Conservation (phyloP, 1,139 yeast genomes). For the Meyerozyma carpophila region DNA sequence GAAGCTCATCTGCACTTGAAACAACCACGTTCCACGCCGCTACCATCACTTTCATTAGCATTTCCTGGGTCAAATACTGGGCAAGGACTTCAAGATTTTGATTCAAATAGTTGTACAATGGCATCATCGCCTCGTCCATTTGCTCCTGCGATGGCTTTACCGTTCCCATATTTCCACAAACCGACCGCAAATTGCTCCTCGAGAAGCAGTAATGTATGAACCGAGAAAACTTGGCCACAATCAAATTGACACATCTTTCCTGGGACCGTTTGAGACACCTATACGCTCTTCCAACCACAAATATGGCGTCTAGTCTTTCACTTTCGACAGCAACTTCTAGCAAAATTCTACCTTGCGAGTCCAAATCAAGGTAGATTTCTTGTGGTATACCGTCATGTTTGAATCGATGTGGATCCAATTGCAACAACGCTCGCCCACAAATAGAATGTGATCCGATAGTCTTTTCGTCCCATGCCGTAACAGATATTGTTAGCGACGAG, state of each 20-base stretch:
- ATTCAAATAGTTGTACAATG: constrained; percentile 71
- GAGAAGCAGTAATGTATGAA: constrained; percentile 40
- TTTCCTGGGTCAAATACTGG: constrained; percentile 50
- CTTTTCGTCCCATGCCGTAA: constrained; percentile 73
- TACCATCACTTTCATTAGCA: constrained; percentile 64
- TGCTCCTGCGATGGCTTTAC: constrained; percentile 45
- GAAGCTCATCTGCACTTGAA: constrained; percentile 55
- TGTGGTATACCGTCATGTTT: constrained; percentile 66
- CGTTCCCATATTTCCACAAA: constrained; percentile 48
- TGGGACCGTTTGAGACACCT: constrained; percentile 58
- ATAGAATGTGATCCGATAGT: constrained; percentile 51
- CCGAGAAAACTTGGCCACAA: constrained; percentile 57
- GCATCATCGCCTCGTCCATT: constrained; percentile 65
- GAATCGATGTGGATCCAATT: constrained; percentile 60
- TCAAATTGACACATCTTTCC: constrained; percentile 57
- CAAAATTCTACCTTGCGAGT: constrained; percentile 60
- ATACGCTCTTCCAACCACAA: constrained; percentile 73
- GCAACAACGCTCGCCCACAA: constrained; percentile 63
- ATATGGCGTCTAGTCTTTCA: constrained; percentile 72
- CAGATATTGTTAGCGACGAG: constrained; percentile 40
- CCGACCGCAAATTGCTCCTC: constrained; percentile 41
- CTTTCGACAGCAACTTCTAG: constrained; percentile 71
- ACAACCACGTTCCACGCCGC: constrained; percentile 73
- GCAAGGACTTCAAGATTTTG: constrained; percentile 65
- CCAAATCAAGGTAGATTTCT: constrained; percentile 57